Percentiles rank a stretch among this genome's conserved stretches.
Conservation (phyloP, 768 basidiomycete genomes). For the Serendipita sp. region DNA sequence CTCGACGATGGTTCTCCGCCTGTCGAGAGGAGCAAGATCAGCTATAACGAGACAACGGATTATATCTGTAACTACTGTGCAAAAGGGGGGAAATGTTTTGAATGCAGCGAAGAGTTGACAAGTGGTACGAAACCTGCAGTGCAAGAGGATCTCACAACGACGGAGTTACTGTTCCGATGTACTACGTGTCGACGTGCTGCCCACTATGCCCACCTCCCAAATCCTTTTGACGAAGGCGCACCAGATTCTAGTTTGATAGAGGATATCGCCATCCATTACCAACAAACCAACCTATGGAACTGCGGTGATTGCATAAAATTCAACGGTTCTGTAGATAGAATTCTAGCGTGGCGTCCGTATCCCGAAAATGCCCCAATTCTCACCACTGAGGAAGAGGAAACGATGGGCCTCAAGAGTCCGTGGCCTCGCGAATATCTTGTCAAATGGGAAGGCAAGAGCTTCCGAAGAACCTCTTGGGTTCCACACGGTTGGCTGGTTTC, state of each 20-base stretch:
- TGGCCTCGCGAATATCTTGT: constrained; percentile 87
- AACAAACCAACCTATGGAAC: constrained; percentile 37
- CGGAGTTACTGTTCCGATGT: constrained; percentile 57
- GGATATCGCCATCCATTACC: constrained; percentile 51
- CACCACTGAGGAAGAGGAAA: constrained; percentile 22
- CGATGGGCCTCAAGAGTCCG: constrained; percentile 36
- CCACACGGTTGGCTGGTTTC: constrained; percentile 81
- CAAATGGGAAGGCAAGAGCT: constrained; percentile 74
- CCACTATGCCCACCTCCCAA: constrained; percentile 62
- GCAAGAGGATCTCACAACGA: background rate
- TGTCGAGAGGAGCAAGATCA: constrained; percentile 32
- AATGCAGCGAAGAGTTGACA: constrained; percentile 24
- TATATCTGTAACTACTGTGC: constrained; percentile 64
- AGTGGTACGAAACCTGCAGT: background rate
- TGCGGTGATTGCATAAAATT: constrained; percentile 70
- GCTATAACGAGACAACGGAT: constrained; percentile 47
- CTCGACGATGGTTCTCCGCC: constrained; percentile 15
- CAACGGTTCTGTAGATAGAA: constrained; percentile 56
- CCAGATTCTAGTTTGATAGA: constrained; percentile 14
- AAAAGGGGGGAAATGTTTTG: constrained; percentile 66
- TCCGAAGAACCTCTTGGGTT: constrained; percentile 71
- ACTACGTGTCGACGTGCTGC: constrained; percentile 64
- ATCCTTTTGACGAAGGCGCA: constrained; percentile 25
- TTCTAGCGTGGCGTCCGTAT: constrained; percentile 82
- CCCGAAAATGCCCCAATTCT: constrained; percentile 49